Evolutionary conservation across 805 yeast genomes (phyloP), one percentile per base, ranked within the genome.

Genomic region (Ogataea sp.): DNA sequence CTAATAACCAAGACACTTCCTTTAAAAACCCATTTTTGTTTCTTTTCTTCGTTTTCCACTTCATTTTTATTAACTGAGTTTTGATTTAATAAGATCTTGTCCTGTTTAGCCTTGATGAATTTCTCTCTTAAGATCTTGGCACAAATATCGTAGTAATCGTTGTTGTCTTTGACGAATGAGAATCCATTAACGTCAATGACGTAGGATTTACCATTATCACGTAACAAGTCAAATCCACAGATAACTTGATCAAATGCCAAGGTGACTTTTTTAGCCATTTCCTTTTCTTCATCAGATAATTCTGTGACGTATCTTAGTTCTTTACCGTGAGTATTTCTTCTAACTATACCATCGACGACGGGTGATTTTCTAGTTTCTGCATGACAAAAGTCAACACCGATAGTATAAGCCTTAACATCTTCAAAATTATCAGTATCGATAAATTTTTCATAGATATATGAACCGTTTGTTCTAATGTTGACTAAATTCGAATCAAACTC

Each of bases 301-400:
- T 82, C 78, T 1, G 98, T 90, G 27, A 93, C 73, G 54, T 83
- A 93, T 46, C 99, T 73, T 34, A 93, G 81, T 62, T 93, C 99
- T 59, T 93, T 93, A 35, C 99, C 99, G 53, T 89, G 95, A 1
- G 97, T 89, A 56, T 93, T 93, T 59, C 99, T 75, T 54, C 97
- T 74, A 20, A 93, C 99, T 42, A 93, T 85, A 35, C 99, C 99
- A 64, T 93, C 99, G n/a, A 93, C 98, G 3, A 93, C 98, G 1
- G 99, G 99, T 0, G 96, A 87, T 59, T 93, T 93, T 54, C 99
- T 74, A 1, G 99, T 93, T 57, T 93, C 99, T 0, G 98, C 99
- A 60, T 93, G 99, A 58, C 98, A 93, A 55, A 75, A 93, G 16
- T 67, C 67, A 3, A 82, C 78, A 1, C 98, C 97, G 4, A 93